Evolutionary conservation across 2,329 filamentous ascomycete genomes (phyloP), one percentile per base, ranked within the genome.

Genomic region (Monilinia aucupariae): DNA sequence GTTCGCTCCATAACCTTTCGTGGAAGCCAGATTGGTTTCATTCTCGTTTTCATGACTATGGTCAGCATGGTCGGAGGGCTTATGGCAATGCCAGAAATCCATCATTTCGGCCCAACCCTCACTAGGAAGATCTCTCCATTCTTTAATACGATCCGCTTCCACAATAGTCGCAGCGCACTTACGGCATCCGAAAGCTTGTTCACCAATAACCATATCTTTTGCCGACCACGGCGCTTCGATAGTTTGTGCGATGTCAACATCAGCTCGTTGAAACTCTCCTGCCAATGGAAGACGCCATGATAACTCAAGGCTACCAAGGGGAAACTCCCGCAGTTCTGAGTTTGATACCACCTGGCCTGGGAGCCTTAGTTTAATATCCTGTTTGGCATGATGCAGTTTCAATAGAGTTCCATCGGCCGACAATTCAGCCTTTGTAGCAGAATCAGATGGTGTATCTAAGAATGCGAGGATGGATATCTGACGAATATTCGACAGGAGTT

Each of bases 71-170:
- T 85, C 79, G 65, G 86, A 81, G 47, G 96, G 94, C 76, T 97
- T 97, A 75, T 99, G 94, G 72, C 94, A 99, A 76, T 99, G 96
- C 94, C 94, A 99, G 70, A 99, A 96, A 75, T 99, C 96, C 94
- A 99, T 99, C 92, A 99, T 96, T 77, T 99, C 94, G 0, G 94
- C 96, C 94, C 94, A 99, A 72, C 96, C 93, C 70, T 96, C 92
- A 72, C 92, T 96, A 0, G 94, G 94, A 22, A 99, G 78, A 72
- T 99, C 92, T 76, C 93, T 96, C 93, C 94, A 99, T 45, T 77
- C 75, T 47, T 75, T 77, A 9, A 85, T 78, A 4, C 59, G 68
- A 9, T 73, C 76, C 3, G 20, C 72, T 64, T 51, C 67, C 58
- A 73, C 79, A 81, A 66, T 68, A 60, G 64, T 79, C 75, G 70